Conservation (phyloP, 257 asterid genomes). For the Henckelia pumila region DNA sequence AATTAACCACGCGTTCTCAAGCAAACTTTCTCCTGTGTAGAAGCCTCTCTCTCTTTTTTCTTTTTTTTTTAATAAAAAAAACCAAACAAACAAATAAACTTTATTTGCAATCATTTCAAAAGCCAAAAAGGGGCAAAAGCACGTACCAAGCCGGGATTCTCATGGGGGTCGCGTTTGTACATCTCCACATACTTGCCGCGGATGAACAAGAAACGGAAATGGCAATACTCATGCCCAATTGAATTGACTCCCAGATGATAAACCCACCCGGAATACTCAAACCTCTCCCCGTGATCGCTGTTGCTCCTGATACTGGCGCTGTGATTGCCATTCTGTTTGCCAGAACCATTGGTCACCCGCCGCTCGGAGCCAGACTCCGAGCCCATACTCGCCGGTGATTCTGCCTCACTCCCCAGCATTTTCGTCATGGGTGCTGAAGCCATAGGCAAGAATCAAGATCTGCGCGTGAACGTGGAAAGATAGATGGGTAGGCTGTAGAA, state of each 20-base stretch:
- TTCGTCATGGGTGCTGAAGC: constrained; percentile 30
- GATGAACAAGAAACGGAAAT: constrained; percentile 58
- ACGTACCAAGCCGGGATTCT: constrained; percentile 66
- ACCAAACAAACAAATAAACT: background rate
- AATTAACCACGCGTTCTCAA: background rate
- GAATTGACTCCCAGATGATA: constrained; percentile 75
- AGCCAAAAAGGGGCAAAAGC: background rate
- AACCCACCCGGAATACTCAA: constrained; percentile 76
- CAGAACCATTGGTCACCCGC: constrained; percentile 3
- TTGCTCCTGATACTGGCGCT: constrained; percentile 29
- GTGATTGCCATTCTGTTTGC: constrained; percentile 16
- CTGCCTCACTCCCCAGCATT: constrained; percentile 37
- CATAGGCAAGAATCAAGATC: constrained; percentile 35
- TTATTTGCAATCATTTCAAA: background rate
- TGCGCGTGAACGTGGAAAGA: background rate
- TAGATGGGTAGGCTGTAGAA: constrained; percentile 1
- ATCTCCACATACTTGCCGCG: constrained; percentile 65
- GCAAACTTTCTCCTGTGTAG: background rate
- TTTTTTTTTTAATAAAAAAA: no score
- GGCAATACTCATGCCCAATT: constrained; percentile 75
- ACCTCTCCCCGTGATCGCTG: constrained; percentile 31
- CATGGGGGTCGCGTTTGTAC: constrained; percentile 75
- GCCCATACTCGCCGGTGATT: constrained; percentile 49
- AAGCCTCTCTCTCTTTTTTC: background rate
- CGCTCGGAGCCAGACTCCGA: constrained; percentile 55